These are phyloP conservation scores for Ophiostoma himal-ulmi DNA, from an alignment of 2,329 filamentous ascomycete species.

Conservation along the genomic window DNA sequence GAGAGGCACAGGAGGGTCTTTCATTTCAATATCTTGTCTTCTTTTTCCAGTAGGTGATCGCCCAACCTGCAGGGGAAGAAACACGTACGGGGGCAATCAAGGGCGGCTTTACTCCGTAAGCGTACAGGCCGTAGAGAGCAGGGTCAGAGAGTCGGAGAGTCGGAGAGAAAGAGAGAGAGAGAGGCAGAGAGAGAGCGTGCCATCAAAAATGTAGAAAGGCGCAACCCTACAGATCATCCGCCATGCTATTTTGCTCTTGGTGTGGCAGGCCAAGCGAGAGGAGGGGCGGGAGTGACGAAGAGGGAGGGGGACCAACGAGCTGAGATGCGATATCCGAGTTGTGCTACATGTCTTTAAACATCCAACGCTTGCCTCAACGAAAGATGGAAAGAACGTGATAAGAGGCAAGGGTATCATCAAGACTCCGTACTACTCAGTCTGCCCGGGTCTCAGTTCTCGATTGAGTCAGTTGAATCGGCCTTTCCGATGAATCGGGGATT, in stretches of 20 bases:
- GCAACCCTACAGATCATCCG: neutral
- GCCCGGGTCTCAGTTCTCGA: neutral
- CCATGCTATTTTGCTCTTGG: neutral
- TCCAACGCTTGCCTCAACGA: no score
- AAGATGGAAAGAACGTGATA: no score
- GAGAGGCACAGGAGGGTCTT: no score
- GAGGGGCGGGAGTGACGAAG: conserved; percentile 2
- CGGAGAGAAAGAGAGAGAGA: no score
- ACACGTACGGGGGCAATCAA: neutral
- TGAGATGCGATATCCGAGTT: neutral
- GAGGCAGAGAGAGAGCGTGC: neutral
- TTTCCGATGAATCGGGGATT: neutral
- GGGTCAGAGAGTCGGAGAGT: no score
- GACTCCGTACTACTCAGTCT: neutral
- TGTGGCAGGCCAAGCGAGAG: conserved; percentile 9
- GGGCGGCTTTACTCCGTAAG: no score
- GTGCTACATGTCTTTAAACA: no score
- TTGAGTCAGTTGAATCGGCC: neutral
- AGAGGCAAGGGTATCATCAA: neutral
- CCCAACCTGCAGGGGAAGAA: neutral
- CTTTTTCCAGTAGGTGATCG: neutral
- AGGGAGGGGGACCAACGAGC: neutral
- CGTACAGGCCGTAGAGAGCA: no score
- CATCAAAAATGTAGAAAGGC: neutral
- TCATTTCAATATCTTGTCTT: neutral